Evolutionary conservation across 208 protist species (phyloP).

Genomic region (Kentomonas sorsogonicus): DNA sequence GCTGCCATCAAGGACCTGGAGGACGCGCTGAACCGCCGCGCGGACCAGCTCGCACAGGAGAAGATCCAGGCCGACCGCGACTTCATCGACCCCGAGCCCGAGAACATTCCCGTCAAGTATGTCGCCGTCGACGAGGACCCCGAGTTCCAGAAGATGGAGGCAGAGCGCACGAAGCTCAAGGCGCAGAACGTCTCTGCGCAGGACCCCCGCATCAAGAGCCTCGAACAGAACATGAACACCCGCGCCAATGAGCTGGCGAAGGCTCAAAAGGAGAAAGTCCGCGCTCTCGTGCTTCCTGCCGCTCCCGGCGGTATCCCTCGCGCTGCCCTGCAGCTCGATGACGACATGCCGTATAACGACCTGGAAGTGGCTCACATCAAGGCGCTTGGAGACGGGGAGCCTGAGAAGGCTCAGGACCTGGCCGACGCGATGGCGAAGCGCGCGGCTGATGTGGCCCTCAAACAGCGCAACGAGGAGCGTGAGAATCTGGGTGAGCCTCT

Average conservation of each 20-base stretch:
- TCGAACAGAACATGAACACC: constrained; percentile 67
- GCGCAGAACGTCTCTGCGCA: constrained; percentile 24
- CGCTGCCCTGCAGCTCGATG: constrained; percentile 54
- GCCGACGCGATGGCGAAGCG: constrained; percentile 63
- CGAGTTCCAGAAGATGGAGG: constrained; percentile 59
- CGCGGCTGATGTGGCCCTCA: constrained; percentile 46
- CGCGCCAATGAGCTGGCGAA: constrained; percentile 48
- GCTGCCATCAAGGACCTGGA: constrained; percentile 47
- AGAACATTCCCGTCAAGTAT: constrained; percentile 50
- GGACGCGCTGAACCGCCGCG: constrained; percentile 54
- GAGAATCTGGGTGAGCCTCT: constrained; percentile 43
- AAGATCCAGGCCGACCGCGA: constrained; percentile 57
- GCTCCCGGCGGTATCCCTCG: constrained; percentile 41
- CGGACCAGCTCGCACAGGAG: constrained; percentile 65
- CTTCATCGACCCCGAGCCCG: constrained; percentile 65
- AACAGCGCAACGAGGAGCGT: constrained; percentile 60
- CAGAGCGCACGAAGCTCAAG: constrained; percentile 44
- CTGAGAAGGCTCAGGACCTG: constrained; percentile 35
- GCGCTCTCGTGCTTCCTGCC: constrained; percentile 29
- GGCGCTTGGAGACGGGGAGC: constrained; percentile 48
- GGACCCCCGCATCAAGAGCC: constrained; percentile 33
- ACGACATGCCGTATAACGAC: constrained; percentile 66
- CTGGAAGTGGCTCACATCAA: constrained; percentile 59
- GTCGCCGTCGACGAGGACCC: constrained; percentile 58
- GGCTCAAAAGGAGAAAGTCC: constrained; percentile 40